Base-by-base conservation (phyloP, 163 green algal species). In the Coccomyxa subellipsoidea region DNA sequence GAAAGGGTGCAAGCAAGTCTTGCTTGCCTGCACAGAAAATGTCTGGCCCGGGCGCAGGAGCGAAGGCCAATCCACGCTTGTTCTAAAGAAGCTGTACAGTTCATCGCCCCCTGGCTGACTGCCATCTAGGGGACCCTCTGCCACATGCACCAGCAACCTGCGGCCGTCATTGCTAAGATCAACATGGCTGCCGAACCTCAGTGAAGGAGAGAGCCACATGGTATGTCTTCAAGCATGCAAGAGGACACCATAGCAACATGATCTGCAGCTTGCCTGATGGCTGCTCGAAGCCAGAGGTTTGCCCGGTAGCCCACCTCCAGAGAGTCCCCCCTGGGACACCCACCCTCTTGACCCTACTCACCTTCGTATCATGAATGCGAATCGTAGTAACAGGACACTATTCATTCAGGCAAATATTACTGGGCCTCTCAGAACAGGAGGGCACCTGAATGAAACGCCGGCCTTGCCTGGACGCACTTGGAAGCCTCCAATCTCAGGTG, bases 241-340 rank as follows among this genome's bases (percentile, higher is more conserved):
- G 47, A 66, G 47, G 47, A 66, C 18, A 18, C 47, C 47, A 66
- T 66, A 12, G 66, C 32, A n/a, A n/a, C n/a, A n/a, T n/a, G n/a
- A n/a, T n/a, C n/a, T n/a, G n/a, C n/a, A n/a, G n/a, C n/a, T n/a
- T n/a, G n/a, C 79, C 95, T 89, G 69, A 96, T 93, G 10, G 91
- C 94, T 34, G 82, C 88, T 0, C 94, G 87, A 66, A 96, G 85
- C 91, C 92, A 95, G 21, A 98, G 77, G 80, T 93, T 94, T 4
- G 92, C 94, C 4, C 89, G 78, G 87, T 94, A 94, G 7, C 86
- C 89, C 18, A 81, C 83, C 1, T 78, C 82, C 69, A 85, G 5
- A 29, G 81, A 80, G 25, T 70, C 34, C 35, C 66, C 85, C 79
- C 84, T 87, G 76, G 2, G 40, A 36, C 32, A 23, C 29, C 66